A percentile compares a stretch with the other conserved stretches of the same genome.
Conservation (phyloP, 2,329 filamentous ascomycete species). For the Emergomyces africanus region DNA sequence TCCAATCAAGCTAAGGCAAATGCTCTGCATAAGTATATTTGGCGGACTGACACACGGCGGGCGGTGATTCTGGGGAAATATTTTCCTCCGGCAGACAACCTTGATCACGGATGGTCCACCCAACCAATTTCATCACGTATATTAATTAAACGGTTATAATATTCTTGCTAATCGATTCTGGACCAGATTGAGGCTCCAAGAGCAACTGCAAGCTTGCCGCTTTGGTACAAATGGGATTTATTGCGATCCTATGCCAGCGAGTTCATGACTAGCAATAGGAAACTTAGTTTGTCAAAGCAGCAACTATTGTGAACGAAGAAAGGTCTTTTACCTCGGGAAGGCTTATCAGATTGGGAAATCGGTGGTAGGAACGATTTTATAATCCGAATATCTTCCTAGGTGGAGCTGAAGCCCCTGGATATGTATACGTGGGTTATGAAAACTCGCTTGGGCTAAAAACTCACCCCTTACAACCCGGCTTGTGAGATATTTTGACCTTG, state of each 20-base stretch:
- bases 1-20: conserved; percentile 5
- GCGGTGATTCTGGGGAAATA: conserved; percentile 12
- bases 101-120: background rate
- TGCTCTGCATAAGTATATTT: background rate
- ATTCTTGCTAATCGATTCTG: conserved; percentile 10
- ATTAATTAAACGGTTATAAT: conserved; percentile 8
- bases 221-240: background rate
- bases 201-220: background rate
- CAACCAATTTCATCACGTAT: background rate
- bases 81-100: conserved; percentile 5
- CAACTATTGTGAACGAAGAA: conserved; percentile 2
- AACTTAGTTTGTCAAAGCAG: conserved; percentile 4
- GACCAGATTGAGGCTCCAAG: conserved; percentile 9
- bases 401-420: conserved; percentile 16
- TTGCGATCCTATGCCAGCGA: conserved; percentile 12
- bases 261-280: conserved; percentile 13
- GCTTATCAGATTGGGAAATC: conserved; percentile 19
- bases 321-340: conserved; percentile 14
- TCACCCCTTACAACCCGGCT: conserved; percentile 25
- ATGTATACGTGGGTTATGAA: conserved; percentile 28
- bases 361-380: conserved; percentile 8
- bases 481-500: conserved; percentile 24
- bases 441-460: too few relatives aligned
- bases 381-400: conserved; percentile 9
- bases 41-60: background rate